Conservation (phyloP, 495 filamentous ascomycete genomes). For the Penicillium paxilli region DNA sequence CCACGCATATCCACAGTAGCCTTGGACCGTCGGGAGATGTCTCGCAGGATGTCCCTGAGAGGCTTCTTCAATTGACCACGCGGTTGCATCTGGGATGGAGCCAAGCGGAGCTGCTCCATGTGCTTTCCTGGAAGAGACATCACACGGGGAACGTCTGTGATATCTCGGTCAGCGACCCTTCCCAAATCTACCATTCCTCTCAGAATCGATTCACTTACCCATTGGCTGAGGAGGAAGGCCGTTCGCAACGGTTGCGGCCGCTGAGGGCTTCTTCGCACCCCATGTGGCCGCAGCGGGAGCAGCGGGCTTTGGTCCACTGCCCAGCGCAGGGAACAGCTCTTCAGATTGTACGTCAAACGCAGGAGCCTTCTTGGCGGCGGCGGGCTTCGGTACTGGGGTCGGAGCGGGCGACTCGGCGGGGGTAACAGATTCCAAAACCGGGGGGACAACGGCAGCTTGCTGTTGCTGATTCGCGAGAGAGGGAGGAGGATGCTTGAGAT, state of each 20-base stretch:
- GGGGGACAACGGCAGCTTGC: conserved; percentile 17
- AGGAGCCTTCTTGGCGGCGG: conserved; percentile 42
- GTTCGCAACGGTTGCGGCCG: conserved; percentile 60
- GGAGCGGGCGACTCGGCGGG: conserved; percentile 20
- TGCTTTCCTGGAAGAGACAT: conserved; percentile 77
- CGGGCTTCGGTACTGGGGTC: conserved; percentile 35
- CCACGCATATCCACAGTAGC: conserved; percentile 76
- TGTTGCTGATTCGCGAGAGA: conserved; percentile 36
- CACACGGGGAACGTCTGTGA: conserved; percentile 51
- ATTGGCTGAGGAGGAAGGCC: conserved; percentile 50
- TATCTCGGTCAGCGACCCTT: conserved; percentile 3
- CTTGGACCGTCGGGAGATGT: conserved; percentile 85
- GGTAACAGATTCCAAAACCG: conserved; percentile 16
- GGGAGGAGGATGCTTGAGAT: conserved; percentile 59
- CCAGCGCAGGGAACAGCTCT: conserved; percentile 87
- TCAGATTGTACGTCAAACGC: conserved; percentile 78
- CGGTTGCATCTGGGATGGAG: conserved; percentile 69
- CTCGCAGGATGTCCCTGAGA: conserved; percentile 75
- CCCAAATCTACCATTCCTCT: background rate
- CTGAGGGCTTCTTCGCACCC: conserved; percentile 59
- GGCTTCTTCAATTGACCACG: conserved; percentile 78
- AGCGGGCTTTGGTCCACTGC: conserved; percentile 65
- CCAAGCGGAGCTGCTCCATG: conserved; percentile 69
- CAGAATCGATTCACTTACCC: conserved; percentile 30
- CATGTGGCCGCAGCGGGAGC: conserved; percentile 66